Evolutionary conservation across 176 grass and related monocot species (phyloP).

Genomic region (Carex pumila): DNA sequence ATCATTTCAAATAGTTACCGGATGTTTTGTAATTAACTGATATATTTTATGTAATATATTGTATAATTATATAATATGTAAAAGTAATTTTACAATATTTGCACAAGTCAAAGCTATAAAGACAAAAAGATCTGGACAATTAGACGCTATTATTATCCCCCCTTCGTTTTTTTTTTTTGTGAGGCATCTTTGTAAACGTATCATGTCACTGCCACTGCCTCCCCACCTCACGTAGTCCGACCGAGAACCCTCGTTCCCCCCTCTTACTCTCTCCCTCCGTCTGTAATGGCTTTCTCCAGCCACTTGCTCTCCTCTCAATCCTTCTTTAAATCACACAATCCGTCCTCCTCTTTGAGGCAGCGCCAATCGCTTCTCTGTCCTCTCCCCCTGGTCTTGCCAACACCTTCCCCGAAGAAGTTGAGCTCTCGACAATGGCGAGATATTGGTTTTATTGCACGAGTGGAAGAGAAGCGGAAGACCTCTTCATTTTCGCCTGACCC

Average conservation of each 20-base stretch:
- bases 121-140: too few relatives aligned
- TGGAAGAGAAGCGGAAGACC: constrained; percentile 36
- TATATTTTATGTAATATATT: too few relatives aligned
- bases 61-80: too few relatives aligned
- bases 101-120: too few relatives aligned
- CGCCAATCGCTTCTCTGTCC: neutral
- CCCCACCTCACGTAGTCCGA: neutral
- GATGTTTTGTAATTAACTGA: too few relatives aligned
- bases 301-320: constrained; percentile 6
- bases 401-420: neutral
- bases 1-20: too few relatives aligned
- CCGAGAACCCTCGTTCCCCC: neutral
- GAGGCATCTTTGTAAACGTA: neutral
- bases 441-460: constrained; percentile 12
- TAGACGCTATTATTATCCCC: too few relatives aligned
- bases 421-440: constrained; percentile 25
- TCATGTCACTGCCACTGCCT: neutral
- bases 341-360: neutral
- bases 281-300: constrained; percentile 28
- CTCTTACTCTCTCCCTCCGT: neutral
- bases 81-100: too few relatives aligned
- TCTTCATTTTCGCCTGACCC: constrained; percentile 13
- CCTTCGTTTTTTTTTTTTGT: neutral
- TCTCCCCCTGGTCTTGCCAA: neutral
- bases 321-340: neutral